phyloP scores from a whole-genome alignment of 2,329 filamentous ascomycete species.

The Trichoderma oligosporum region DNA sequence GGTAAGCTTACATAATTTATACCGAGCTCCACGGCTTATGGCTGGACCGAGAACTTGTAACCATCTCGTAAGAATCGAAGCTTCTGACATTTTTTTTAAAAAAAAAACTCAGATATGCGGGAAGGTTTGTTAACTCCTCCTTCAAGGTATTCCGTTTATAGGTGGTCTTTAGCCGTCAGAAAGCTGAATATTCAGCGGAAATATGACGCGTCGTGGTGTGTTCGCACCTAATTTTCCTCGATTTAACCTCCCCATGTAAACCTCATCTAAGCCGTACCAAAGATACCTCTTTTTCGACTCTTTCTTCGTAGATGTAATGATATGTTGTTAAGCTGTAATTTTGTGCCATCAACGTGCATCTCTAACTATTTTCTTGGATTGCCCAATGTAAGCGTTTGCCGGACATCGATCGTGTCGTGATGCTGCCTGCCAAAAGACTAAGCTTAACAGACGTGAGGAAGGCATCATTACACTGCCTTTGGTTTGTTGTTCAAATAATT shows the following conservation, averaged over 20 bases:
- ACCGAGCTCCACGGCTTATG: neutral
- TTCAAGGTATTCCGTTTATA: neutral
- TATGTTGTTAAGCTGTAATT: no score
- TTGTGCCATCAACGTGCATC: no score
- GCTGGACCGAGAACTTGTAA: neutral
- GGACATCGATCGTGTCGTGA: neutral
- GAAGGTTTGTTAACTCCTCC: neutral
- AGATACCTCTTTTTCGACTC: no score
- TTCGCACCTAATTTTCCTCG: no score
- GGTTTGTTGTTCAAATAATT: no score
- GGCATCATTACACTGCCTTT: neutral
- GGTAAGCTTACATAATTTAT: constrained; percentile 14
- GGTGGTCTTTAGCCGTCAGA: neutral
- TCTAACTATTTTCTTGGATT: neutral
- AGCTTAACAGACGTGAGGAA: neutral
- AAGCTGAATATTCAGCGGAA: no score
- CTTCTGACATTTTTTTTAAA: neutral
- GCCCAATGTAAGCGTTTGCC: neutral
- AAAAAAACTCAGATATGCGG: neutral
- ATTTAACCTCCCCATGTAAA: no score
- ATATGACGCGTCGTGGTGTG: no score
- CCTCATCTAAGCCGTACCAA: no score
- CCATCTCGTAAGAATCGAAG: no score
- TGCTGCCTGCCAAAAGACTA: neutral
- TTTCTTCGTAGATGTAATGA: no score